These are phyloP conservation scores for Globisporangium acanthophoron DNA, from an alignment of 352 stramenopile species.

Conservation along the genomic window DNA sequence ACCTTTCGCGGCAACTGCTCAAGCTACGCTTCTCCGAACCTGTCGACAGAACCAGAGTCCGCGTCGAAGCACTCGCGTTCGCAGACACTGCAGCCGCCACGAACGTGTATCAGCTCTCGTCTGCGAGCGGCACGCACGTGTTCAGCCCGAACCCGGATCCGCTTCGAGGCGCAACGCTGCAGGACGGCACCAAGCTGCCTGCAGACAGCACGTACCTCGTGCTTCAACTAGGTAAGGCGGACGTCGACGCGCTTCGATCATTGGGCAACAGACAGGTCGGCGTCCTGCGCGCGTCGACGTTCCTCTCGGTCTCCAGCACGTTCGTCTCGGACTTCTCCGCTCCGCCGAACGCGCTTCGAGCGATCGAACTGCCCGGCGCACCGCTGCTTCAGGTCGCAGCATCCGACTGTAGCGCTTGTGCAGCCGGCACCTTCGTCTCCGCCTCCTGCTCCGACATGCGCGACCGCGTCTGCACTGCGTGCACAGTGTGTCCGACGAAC, in stretches of 20 bases:
- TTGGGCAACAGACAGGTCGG: slow-evolving; percentile 50
- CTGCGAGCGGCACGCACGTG: slow-evolving; percentile 21
- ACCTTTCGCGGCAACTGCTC: slow-evolving; percentile 42
- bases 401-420: slow-evolving; percentile 50
- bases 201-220: slow-evolving; percentile 58
- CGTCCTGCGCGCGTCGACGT: slow-evolving; percentile 37
- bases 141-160: slow-evolving; percentile 47
- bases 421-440: slow-evolving; percentile 29
- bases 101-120: slow-evolving; percentile 34
- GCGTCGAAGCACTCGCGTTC: slow-evolving; percentile 33
- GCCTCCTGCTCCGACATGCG: slow-evolving; percentile 59
- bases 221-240: slow-evolving; percentile 34
- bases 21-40: slow-evolving; percentile 70
- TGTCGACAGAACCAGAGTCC: slow-evolving; percentile 32
- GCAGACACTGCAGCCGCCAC: slow-evolving; percentile 28
- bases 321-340: slow-evolving; percentile 46
- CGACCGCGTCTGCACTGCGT: slow-evolving; percentile 46
- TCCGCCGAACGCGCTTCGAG: slow-evolving; percentile 28
- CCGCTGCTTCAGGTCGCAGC: slow-evolving; percentile 33
- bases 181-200: slow-evolving; percentile 41
- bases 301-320: slow-evolving; percentile 25
- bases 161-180: slow-evolving; percentile 33
- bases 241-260: slow-evolving; percentile 27
- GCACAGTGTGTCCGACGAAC: slow-evolving; percentile 52
- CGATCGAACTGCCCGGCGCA: slow-evolving; percentile 10